Conservation (phyloP, 805 yeast genomes). For the Cyberlindnera japonica region DNA sequence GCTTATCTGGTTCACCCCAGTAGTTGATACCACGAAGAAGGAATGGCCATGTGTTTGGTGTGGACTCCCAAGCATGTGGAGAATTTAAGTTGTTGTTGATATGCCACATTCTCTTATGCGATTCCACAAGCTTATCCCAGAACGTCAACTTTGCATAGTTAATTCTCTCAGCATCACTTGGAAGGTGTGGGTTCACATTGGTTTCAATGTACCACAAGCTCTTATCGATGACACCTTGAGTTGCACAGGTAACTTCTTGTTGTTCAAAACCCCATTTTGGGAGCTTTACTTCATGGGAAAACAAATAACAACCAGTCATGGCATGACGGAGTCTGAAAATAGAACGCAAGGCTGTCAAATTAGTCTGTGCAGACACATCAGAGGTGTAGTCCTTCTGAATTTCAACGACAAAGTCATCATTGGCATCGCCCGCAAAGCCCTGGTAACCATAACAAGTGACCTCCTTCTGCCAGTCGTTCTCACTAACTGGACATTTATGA, state of each 20-base stretch:
- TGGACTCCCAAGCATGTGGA: conserved; percentile 68
- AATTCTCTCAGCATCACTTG: conserved; percentile 42
- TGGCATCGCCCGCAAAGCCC: conserved; percentile 77
- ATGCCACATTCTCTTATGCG: conserved; percentile 74
- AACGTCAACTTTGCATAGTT: conserved; percentile 53
- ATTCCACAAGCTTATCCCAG: conserved; percentile 58
- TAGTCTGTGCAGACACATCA: conserved; percentile 48
- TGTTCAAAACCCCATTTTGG: conserved; percentile 85
- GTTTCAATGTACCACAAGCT: conserved; percentile 74
- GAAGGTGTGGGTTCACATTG: conserved; percentile 49
- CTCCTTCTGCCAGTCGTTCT: conserved; percentile 81
- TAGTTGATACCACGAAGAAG: conserved; percentile 76
- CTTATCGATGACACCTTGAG: conserved; percentile 58
- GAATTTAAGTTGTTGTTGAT: conserved; percentile 66
- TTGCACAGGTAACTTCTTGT: conserved; percentile 80
- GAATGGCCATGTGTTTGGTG: conserved; percentile 73
- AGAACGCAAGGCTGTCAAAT: conserved; percentile 63
- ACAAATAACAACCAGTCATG: conserved; percentile 72
- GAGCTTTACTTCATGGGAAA: conserved; percentile 69
- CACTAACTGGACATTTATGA: conserved; percentile 73
- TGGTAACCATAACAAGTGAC: conserved; percentile 72
- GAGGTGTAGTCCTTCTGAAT: conserved; percentile 53
- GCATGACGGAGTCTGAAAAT: conserved; percentile 75
- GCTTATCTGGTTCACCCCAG: conserved; percentile 61
- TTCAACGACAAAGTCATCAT: conserved; percentile 78